A percentile compares a stretch with the other conserved stretches of the same genome.
phyloP scores from a whole-genome alignment of 805 yeast genomes.

The Wickerhamiella cacticola region DNA sequence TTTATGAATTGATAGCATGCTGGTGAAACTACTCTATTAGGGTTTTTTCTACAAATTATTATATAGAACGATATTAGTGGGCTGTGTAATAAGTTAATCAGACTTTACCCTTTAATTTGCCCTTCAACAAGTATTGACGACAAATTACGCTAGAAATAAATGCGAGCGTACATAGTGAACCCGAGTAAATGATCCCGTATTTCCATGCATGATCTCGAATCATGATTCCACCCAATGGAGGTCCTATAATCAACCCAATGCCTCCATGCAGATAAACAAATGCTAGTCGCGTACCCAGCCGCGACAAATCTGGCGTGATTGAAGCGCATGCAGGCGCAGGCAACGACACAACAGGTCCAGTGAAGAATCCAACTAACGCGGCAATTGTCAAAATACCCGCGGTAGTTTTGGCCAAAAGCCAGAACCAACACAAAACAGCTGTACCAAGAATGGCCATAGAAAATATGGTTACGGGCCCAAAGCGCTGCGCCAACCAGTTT shows the following conservation, averaged over 20 bases:
- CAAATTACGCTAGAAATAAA: not conserved
- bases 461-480: conserved; percentile 37
- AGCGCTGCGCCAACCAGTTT: conserved; percentile 36
- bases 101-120: conserved; percentile 2
- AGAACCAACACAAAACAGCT: conserved; percentile 26
- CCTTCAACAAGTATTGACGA: not conserved
- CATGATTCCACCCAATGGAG: conserved; percentile 27
- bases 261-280: conserved; percentile 46
- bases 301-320: conserved; percentile 22
- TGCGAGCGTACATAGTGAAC: not conserved
- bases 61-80: too few species aligned
- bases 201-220: conserved; percentile 20
- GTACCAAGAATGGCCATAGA: conserved; percentile 24
- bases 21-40: too few species aligned
- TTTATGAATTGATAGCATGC: too few species aligned
- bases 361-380: conserved; percentile 26
- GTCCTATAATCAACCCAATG: conserved; percentile 31
- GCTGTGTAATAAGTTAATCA: too few species aligned
- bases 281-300: conserved; percentile 41
- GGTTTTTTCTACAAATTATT: too few species aligned
- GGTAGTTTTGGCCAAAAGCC: conserved; percentile 29
- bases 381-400: conserved; percentile 27
- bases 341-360: conserved; percentile 28
- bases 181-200: conserved; percentile 7
- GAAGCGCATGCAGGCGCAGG: conserved; percentile 27